Conservation (phyloP, 345 rosid species). For the Geranium brycei region DNA sequence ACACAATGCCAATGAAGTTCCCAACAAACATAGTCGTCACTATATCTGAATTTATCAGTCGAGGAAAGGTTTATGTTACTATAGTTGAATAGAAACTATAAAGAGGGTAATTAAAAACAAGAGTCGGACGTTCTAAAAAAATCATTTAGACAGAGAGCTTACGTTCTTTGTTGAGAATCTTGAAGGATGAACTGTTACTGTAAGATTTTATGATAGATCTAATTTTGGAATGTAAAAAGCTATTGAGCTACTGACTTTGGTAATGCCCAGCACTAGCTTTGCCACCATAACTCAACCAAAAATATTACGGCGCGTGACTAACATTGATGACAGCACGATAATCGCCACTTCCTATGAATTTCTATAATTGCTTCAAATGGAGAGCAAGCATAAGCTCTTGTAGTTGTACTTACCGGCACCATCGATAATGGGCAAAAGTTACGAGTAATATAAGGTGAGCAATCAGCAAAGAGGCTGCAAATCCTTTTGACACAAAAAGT, state of each 20-base stretch:
- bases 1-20: constrained; percentile 79
- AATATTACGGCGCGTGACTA: background rate
- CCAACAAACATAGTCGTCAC: constrained; percentile 62
- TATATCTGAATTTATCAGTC: constrained; percentile 46
- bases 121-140: background rate
- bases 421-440: constrained; percentile 60
- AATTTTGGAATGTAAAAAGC: constrained; percentile 40
- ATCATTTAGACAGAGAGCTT: constrained; percentile 14
- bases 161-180: constrained; percentile 53
- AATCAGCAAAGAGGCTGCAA: constrained; percentile 65
- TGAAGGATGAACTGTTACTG: constrained; percentile 17
- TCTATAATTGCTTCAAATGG: background rate
- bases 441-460: constrained; percentile 54
- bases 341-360: background rate
- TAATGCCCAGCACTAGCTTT: no score
- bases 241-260: no score
- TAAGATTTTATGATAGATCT: constrained; percentile 17
- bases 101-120: background rate
- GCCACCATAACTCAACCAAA: no score
- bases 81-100: background rate
- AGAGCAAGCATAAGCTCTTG: background rate
- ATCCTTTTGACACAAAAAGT: constrained; percentile 72
- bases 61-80: constrained; percentile 1
- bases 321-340: background rate
- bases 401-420: constrained; percentile 82